Evolutionary conservation across 1,284 basidiomycete genomes (phyloP), one percentile per base, ranked within the genome.

Genomic region (Apiotrichum siamense): DNA sequence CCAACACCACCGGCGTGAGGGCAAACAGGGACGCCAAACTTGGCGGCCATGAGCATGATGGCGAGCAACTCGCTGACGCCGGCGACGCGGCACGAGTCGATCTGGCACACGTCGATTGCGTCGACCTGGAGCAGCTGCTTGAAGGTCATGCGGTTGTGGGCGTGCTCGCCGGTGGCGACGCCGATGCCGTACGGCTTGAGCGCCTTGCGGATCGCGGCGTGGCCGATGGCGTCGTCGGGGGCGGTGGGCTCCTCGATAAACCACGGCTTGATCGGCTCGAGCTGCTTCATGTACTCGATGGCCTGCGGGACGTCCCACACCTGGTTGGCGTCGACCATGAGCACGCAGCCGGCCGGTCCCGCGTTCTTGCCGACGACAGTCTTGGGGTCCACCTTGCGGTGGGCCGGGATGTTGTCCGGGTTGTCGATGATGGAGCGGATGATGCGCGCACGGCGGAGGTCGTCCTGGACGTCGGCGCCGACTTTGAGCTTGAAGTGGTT

Each of bases 401-500:
- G 65, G 12, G 63, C 49, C 47, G 66, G 69, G 38, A 74, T 62
- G 58, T 75, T 75, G 44, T 54, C 62, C 3, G 88, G 88, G 76
- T 94, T 84, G 70, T 97, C 93, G 69, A 97, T 94, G 74, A 97
- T 89, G 46, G 84, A 87, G 52, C 93, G 83, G 64, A 97, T 92
- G 63, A 96, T 80, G 61, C 80, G 81, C 37, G 89, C 88, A 57
- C 93, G 83, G 45, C 89, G 84, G 46, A 93, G 77, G 75, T 97
- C 93, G 66, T 86, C 84, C 35, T 82, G 81, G 47, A 81, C 78
- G 72, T 87, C 80, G 32, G 86, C 85, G 49, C 93, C 93, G 57
- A 97, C 91, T 77, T 97, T 97, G 84, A 94, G 91, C 78, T 93
- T 93, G 81, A 94, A 93, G 76, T 92, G 88, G 77, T 88, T 90